Base-by-base conservation (phyloP, 768 basidiomycete genomes). In the Amanita molliuscula region DNA sequence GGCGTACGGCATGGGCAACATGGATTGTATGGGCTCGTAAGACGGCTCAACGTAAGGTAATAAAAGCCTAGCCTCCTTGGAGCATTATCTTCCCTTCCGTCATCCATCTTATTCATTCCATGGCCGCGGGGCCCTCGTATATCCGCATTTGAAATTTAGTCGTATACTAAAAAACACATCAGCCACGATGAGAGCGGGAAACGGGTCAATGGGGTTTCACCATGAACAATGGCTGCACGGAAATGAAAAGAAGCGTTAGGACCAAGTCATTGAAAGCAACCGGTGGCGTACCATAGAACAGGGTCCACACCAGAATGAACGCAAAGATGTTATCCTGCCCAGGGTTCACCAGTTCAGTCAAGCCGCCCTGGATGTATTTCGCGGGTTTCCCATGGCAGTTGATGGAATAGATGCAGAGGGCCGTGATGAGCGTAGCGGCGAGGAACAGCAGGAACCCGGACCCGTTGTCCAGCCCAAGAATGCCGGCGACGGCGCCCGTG, bases 281-380 rank as follows among this genome's bases (percentile, higher is more conserved):
- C 18, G 1, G 51, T 13, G n/a, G 11, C 85, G 52, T 58, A 90
- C 88, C 93, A 63, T 88, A 95, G 63, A 93, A 88, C 49, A 95
- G 69, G 31, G 93, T 97, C 93, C 93, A 97, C 18, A 87, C 84
- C 25, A 96, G 77, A 51, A 97, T 77, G 59, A 94, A 97, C 3
- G 90, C 89, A 59, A 91, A 89, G 15, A 84, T 69, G 55, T 91
- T 93, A 65, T 96, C 93, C 65, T 92, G 88, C 8, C 90, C 90
- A 0, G 93, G 84, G 54, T 84, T 90, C 42, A 83, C 67, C 33
- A 95, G 67, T 48, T 86, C 86, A 64, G 73, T 67, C 53, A 78
- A 59, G 2, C 85, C 85, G 4, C 80, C 79, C 38, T 74, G 67
- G 15, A 83, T 59, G 63, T 79, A 89, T 57, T 79, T 84, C 36